Conservation (phyloP, 2,329 filamentous ascomycete genomes). For the Ceratocystis alfenasii region DNA sequence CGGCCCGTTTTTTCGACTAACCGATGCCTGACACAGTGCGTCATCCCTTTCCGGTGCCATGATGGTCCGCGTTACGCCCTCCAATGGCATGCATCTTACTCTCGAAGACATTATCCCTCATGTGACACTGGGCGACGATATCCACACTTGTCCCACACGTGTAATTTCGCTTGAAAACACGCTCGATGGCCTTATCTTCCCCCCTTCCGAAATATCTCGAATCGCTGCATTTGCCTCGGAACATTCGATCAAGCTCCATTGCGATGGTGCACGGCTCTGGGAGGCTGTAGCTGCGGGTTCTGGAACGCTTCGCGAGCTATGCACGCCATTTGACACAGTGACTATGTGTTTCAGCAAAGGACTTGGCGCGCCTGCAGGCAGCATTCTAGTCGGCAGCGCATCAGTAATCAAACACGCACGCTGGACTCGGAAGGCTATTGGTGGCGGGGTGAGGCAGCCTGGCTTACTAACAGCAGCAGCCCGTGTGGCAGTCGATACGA, state of each 20-base stretch:
- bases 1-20: background rate
- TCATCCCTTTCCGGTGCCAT: constrained; percentile 60
- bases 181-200: constrained; percentile 65
- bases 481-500: constrained; percentile 49
- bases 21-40: constrained; percentile 37
- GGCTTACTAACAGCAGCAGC: constrained; percentile 63
- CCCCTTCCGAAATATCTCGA: constrained; percentile 54
- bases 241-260: constrained; percentile 56
- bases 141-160: constrained; percentile 67
- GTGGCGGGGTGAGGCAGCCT: constrained; percentile 61
- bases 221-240: constrained; percentile 59
- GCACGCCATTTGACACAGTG: constrained; percentile 58
- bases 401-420: constrained; percentile 32
- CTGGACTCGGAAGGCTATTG: constrained; percentile 53
- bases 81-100: constrained; percentile 61
- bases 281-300: constrained; percentile 63
- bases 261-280: constrained; percentile 73
- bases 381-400: constrained; percentile 50
- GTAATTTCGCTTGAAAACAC: constrained; percentile 83
- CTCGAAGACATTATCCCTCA: constrained; percentile 62
- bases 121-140: constrained; percentile 53
- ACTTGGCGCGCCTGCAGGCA: constrained; percentile 68
- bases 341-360: constrained; percentile 74
- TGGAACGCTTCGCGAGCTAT: constrained; percentile 54
- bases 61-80: constrained; percentile 52